A percentile compares a stretch with the other conserved stretches of the same genome.
phyloP scores from a whole-genome alignment of 2,329 filamentous ascomycete species.

The Xylariaceae sp. region DNA sequence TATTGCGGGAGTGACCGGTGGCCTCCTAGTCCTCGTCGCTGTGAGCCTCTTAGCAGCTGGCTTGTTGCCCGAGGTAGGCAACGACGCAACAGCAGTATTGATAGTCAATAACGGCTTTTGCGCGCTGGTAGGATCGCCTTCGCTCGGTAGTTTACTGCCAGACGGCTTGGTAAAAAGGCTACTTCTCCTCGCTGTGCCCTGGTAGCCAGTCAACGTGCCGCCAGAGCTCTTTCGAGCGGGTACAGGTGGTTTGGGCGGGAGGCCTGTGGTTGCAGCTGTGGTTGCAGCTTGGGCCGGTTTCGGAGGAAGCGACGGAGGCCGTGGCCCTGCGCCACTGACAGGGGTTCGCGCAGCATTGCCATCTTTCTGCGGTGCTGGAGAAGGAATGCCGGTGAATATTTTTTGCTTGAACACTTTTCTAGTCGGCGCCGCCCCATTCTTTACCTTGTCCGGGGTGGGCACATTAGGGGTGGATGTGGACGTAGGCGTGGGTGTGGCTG shows the following conservation, averaged over 20 bases:
- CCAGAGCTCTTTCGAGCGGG: slow-evolving; percentile 10
- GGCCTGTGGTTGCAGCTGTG: slow-evolving; percentile 2
- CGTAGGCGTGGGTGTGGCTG: background rate
- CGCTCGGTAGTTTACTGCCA: slow-evolving; percentile 1
- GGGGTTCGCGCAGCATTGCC: slow-evolving; percentile 1
- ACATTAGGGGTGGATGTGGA: no score
- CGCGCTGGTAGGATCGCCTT: background rate
- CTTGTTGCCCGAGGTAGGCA: slow-evolving; percentile 14
- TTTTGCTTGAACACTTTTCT: slow-evolving; percentile 18
- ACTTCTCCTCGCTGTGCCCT: slow-evolving; percentile 32
- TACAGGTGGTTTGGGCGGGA: slow-evolving; percentile 6
- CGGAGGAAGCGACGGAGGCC: slow-evolving; percentile 2
- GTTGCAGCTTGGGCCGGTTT: slow-evolving; percentile 11
- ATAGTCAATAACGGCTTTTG: slow-evolving; percentile 10
- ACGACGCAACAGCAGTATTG: slow-evolving; percentile 2
- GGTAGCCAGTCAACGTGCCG: slow-evolving; percentile 29
- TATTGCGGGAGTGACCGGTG: slow-evolving; percentile 8
- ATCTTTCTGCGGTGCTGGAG: slow-evolving; percentile 3
- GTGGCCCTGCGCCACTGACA: slow-evolving; percentile 11
- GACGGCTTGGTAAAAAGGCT: slow-evolving; percentile 8
- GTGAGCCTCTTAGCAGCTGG: slow-evolving; percentile 23
- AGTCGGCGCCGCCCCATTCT: no score
- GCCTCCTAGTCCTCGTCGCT: slow-evolving; percentile 23
- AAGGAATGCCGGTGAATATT: slow-evolving; percentile 14
- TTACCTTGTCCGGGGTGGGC: no score